phyloP scores from a whole-genome alignment of 345 rosid species.

The Tarenaya hassleriana region DNA sequence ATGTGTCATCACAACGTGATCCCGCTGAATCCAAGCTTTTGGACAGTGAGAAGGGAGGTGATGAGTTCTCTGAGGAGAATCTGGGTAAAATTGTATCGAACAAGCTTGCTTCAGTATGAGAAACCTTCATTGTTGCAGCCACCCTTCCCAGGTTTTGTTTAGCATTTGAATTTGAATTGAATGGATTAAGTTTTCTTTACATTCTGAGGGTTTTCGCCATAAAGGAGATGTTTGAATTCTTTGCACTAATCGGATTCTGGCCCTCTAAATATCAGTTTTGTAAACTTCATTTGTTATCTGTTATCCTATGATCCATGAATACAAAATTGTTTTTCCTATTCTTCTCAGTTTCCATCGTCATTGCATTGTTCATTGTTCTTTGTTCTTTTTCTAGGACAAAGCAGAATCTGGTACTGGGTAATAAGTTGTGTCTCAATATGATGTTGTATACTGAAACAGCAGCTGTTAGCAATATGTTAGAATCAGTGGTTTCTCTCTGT shows the following conservation, averaged over 20 bases:
- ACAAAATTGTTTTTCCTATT: too few species aligned
- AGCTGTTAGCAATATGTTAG: too few species aligned
- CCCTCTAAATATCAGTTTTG: constrained; percentile 21
- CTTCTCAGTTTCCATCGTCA: too few species aligned
- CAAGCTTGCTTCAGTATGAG: constrained; percentile 43
- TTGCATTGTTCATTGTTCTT: too few species aligned
- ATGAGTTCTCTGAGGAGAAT: constrained; percentile 35
- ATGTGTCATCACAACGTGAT: constrained; percentile 34
- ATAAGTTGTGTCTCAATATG: too few species aligned
- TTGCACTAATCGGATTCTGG: not conserved
- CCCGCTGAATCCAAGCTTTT: constrained; percentile 25
- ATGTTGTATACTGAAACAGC: too few species aligned
- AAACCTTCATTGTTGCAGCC: constrained; percentile 12
- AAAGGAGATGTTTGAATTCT: not conserved
- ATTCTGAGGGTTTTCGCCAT: constrained; percentile 6
- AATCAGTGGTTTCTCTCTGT: too few species aligned
- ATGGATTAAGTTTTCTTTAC: constrained; percentile 3
- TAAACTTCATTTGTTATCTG: constrained; percentile 8
- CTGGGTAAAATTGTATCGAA: constrained; percentile 36
- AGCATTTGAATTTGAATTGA: constrained; percentile 14
- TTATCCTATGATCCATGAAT: constrained; percentile 8
- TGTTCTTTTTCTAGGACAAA: too few species aligned
- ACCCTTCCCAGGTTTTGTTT: constrained; percentile 5
- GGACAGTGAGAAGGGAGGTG: constrained; percentile 27
- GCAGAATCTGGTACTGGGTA: too few species aligned